A percentile compares a stretch with the other conserved stretches of the same genome.
These are phyloP conservation scores for Brassica juncea DNA, from an alignment of 345 rosid genomes.

Conservation along the genomic window DNA sequence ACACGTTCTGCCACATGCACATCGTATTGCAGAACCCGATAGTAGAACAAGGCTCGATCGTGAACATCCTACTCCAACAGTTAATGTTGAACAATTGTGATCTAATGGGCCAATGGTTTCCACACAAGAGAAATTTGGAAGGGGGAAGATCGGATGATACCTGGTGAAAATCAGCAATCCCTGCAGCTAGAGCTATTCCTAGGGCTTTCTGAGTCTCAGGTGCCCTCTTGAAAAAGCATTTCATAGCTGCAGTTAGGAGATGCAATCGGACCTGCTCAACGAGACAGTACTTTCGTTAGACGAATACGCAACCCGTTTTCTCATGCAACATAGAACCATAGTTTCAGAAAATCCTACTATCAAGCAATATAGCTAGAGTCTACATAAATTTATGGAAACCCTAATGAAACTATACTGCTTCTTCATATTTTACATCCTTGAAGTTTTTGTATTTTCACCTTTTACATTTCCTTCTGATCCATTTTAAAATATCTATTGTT, in stretches of 20 bases:
- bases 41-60: conserved; percentile 96
- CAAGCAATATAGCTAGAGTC: not conserved
- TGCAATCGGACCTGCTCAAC: conserved; percentile 53
- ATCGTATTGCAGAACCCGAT: conserved; percentile 78
- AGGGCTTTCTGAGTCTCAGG: conserved; percentile 94
- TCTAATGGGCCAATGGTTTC: conserved; percentile 7
- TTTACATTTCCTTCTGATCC: no score
- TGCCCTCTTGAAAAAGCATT: conserved; percentile 94
- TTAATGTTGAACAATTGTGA: conserved; percentile 4
- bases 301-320: not conserved
- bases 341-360: not conserved
- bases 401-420: no score
- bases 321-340: not conserved
- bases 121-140: conserved; percentile 8
- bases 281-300: no score
- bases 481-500: no score
- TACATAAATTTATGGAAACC: not conserved
- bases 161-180: conserved; percentile 89
- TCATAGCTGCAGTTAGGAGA: conserved; percentile 93
- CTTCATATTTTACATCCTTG: no score
- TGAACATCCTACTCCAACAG: conserved; percentile 83
- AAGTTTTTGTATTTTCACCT: no score
- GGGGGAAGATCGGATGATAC: conserved; percentile 40
- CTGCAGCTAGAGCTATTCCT: conserved; percentile 85
- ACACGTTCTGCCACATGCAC: conserved; percentile 77